Evolutionary conservation across 1,284 basidiomycete genomes (phyloP).

Genomic region (Sporisorium reilianum): DNA sequence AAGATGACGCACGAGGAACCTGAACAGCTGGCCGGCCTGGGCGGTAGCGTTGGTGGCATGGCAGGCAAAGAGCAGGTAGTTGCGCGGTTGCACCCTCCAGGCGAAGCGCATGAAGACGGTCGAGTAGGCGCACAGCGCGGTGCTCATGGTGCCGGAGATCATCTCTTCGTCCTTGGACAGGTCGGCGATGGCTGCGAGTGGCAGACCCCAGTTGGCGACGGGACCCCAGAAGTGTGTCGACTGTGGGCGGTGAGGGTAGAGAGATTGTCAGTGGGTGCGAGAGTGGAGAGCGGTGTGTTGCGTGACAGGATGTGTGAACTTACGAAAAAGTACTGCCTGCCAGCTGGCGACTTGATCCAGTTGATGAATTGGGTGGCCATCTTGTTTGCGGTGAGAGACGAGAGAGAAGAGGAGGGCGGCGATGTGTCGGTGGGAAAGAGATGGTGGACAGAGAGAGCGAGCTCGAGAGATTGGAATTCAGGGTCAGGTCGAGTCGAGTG

Average conservation of each 20-base stretch:
- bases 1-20: conserved; percentile 59
- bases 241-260: conserved; percentile 9
- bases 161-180: conserved; percentile 66
- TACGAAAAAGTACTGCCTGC: conserved; percentile 67
- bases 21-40: conserved; percentile 55
- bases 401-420: background rate
- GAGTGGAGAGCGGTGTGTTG: background rate
- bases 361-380: conserved; percentile 63
- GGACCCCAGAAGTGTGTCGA: conserved; percentile 70
- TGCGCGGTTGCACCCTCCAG: conserved; percentile 66
- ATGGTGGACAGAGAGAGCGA: too few relatives aligned
- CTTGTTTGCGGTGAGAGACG: background rate
- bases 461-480: background rate
- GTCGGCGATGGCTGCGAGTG: conserved; percentile 66
- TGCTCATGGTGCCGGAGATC: conserved; percentile 67
- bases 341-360: conserved; percentile 67
- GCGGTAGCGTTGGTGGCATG: conserved; percentile 66
- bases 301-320: conserved; percentile 28
- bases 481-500: too few relatives aligned
- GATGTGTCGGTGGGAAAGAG: background rate
- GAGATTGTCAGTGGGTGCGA: background rate
- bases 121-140: conserved; percentile 63
- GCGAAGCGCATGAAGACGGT: conserved; percentile 68
- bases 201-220: conserved; percentile 68
- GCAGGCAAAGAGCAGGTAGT: conserved; percentile 67